These are phyloP conservation scores for Colletotrichum sansevieriae DNA, from an alignment of 2,329 filamentous ascomycete genomes.

Conservation along the genomic window DNA sequence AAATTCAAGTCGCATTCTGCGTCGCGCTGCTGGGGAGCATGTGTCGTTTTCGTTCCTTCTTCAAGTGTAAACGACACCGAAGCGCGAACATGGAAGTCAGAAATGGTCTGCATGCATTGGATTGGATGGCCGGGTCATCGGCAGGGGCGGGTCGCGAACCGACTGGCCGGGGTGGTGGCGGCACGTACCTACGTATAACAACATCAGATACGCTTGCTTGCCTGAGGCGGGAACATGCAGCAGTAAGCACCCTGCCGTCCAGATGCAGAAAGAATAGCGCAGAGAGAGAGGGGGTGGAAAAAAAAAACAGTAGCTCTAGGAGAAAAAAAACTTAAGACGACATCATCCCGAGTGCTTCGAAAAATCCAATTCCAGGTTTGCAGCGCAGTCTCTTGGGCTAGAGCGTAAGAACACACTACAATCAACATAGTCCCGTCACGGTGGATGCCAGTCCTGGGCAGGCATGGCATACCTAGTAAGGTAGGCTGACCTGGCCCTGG, in stretches of 20 bases:
- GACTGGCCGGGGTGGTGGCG: constrained; percentile 8
- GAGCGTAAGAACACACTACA: neutral
- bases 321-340: constrained; percentile 20
- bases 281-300: neutral
- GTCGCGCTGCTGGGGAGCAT: neutral
- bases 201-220: constrained; percentile 18
- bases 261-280: neutral
- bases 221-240: constrained; percentile 4
- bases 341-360: constrained; percentile 7
- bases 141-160: constrained; percentile 21
- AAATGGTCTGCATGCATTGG: constrained; percentile 8
- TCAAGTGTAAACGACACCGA: constrained; percentile 17
- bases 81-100: neutral
- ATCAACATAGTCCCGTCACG: neutral
- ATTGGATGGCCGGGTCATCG: constrained; percentile 24
- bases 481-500: constrained; percentile 1
- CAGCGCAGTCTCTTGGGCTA: constrained; percentile 13
- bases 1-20: constrained; percentile 5
- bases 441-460: constrained; percentile 23
- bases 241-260: neutral
- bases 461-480: neutral
- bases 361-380: neutral
- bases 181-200: constrained; percentile 12
- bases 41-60: neutral
- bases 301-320: neutral